Conservation (phyloP, 1,284 basidiomycete species). For the Cronartium ribicola region DNA sequence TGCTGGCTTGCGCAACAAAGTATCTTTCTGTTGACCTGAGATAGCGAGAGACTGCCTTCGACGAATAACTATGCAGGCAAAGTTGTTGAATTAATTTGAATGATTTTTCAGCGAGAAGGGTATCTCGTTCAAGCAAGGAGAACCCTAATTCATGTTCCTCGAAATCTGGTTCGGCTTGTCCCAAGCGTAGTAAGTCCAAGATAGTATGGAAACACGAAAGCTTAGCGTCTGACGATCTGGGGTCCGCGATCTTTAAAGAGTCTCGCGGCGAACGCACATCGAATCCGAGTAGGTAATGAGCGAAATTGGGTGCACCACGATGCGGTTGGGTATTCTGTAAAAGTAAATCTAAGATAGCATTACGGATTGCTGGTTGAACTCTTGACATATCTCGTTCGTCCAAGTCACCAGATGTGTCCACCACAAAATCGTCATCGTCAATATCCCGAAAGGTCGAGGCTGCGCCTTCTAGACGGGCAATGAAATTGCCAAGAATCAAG, state of each 20-base stretch:
- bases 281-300: constrained; percentile 80
- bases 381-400: constrained; percentile 63
- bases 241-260: constrained; percentile 54
- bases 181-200: constrained; percentile 64
- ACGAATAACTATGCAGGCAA: constrained; percentile 77
- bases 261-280: constrained; percentile 56
- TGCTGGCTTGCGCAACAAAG: constrained; percentile 74
- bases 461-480: constrained; percentile 61
- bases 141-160: constrained; percentile 51
- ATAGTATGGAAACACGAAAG: constrained; percentile 75
- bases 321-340: constrained; percentile 68
- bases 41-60: constrained; percentile 76
- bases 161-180: constrained; percentile 60
- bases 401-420: constrained; percentile 45
- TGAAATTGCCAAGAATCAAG: constrained; percentile 76
- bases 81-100: constrained; percentile 80
- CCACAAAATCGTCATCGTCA: constrained; percentile 49
- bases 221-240: constrained; percentile 63
- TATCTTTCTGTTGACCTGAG: constrained; percentile 84
- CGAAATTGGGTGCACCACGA: constrained; percentile 72
- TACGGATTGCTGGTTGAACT: constrained; percentile 62
- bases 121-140: constrained; percentile 50
- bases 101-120: constrained; percentile 77
- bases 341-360: constrained; percentile 79
- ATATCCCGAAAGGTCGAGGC: constrained; percentile 50